These are phyloP conservation scores for Agarophyton chilense DNA, from an alignment of 23 red algal species.

Conservation along the genomic window DNA sequence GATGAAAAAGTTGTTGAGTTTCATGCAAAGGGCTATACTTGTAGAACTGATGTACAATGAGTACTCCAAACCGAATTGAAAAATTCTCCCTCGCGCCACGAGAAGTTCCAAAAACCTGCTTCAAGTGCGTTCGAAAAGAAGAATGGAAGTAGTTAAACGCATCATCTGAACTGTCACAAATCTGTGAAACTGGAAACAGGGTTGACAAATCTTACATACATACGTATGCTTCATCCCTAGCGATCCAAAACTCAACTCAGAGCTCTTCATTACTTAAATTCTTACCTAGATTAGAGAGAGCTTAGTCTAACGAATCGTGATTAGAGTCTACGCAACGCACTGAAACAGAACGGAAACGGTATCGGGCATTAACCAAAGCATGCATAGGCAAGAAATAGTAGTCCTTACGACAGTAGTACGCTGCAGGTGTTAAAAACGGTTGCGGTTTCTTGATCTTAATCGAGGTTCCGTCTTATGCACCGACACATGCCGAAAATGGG, in stretches of 20 bases:
- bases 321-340: too few species aligned
- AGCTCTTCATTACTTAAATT: too few species aligned
- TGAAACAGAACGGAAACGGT: too few species aligned
- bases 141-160: slow-evolving; percentile 8
- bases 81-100: not conserved
- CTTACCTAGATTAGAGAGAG: too few species aligned
- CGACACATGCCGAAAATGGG: not conserved
- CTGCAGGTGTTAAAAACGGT: not conserved
- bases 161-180: not conserved
- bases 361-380: too few species aligned
- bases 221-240: slow-evolving; percentile 7
- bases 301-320: too few species aligned
- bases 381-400: not conserved
- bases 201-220: not conserved
- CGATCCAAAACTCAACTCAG: not conserved
- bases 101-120: slow-evolving; percentile 13
- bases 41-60: not conserved
- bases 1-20: not conserved
- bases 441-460: not conserved
- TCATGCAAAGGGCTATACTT: not conserved
- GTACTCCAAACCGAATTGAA: not conserved
- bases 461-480: not conserved
- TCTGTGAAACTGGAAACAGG: not conserved
- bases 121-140: too few species aligned
- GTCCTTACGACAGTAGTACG: not conserved